These are phyloP conservation scores for Hymenoscyphus scutula DNA, from an alignment of 2,329 filamentous ascomycete species.

Conservation along the genomic window DNA sequence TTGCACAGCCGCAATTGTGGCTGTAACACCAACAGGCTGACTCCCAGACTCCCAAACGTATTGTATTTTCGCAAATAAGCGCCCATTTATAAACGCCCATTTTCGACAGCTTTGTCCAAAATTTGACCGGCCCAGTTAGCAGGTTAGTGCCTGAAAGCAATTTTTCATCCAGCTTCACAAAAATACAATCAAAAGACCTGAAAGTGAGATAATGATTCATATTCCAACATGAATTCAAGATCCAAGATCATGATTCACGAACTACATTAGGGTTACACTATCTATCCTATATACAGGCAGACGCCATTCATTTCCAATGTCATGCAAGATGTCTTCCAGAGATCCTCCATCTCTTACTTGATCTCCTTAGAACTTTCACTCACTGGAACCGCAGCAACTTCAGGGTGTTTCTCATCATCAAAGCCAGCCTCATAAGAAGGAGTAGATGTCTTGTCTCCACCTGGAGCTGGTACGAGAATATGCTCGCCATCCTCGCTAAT, in stretches of 20 bases:
- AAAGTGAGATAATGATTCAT: neutral
- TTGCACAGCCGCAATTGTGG: too few species aligned
- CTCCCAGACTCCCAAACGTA: too few species aligned
- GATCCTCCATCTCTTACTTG: neutral
- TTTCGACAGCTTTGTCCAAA: too few species aligned
- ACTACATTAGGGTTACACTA: conserved; percentile 1
- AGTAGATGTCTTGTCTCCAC: neutral
- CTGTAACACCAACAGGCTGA: too few species aligned
- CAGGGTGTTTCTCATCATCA: conserved; percentile 5
- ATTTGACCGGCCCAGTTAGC: too few species aligned
- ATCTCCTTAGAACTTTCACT: neutral
- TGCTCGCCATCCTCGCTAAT: conserved; percentile 25
- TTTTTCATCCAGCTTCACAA: neutral
- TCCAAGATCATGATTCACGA: neutral
- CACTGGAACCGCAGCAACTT: neutral
- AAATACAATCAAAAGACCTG: neutral
- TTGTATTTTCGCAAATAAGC: too few species aligned
- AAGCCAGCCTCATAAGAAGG: neutral
- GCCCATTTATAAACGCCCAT: too few species aligned
- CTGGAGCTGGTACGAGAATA: neutral
- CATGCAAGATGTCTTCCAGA: neutral
- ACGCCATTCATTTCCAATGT: neutral
- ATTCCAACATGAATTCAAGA: neutral
- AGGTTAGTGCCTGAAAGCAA: too few species aligned
- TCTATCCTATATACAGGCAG: neutral